A percentile compares a stretch with the other conserved stretches of the same genome.
Conservation (phyloP, 1,139 yeast species). For the Yamadazyma diospyri region DNA sequence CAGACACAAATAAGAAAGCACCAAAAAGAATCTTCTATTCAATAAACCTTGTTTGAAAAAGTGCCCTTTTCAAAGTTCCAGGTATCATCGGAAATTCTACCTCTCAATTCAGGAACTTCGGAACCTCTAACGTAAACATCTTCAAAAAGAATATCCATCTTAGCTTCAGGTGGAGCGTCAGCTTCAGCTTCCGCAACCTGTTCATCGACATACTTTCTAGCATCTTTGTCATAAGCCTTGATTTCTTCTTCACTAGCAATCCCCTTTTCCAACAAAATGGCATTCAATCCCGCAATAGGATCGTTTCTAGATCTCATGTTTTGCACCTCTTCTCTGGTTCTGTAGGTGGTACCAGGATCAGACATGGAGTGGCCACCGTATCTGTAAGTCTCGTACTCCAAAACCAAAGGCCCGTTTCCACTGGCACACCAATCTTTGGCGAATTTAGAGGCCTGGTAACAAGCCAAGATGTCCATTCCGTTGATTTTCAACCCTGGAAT, state of each 20-base stretch:
- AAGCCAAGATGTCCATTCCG: slow-evolving; percentile 97
- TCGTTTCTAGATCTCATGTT: slow-evolving; percentile 98
- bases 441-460: slow-evolving; percentile 92
- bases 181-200: slow-evolving; percentile 93
- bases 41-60: slow-evolving; percentile 55
- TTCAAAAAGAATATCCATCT: slow-evolving; percentile 90
- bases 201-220: slow-evolving; percentile 91
- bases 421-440: slow-evolving; percentile 94
- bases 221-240: slow-evolving; percentile 90
- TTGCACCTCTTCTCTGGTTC: slow-evolving; percentile 99
- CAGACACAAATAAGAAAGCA: not conserved
- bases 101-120: slow-evolving; percentile 90
- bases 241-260: slow-evolving; percentile 93
- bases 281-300: slow-evolving; percentile 95
- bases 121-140: slow-evolving; percentile 95
- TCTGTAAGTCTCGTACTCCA: slow-evolving; percentile 97
- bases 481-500: slow-evolving; percentile 97
- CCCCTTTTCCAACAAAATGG: slow-evolving; percentile 72
- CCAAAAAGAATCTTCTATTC: not conserved
- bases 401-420: slow-evolving; percentile 93
- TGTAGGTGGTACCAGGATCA: slow-evolving; percentile 98
- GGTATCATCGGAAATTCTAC: slow-evolving; percentile 91
- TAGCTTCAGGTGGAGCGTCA: slow-evolving; percentile 93
- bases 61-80: slow-evolving; percentile 81
- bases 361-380: slow-evolving; percentile 99